Percentiles rank a stretch among this genome's conserved stretches.
These are phyloP conservation scores for Pachyrhizus erosus DNA, from an alignment of 306 rosid species.

Conservation along the genomic window DNA sequence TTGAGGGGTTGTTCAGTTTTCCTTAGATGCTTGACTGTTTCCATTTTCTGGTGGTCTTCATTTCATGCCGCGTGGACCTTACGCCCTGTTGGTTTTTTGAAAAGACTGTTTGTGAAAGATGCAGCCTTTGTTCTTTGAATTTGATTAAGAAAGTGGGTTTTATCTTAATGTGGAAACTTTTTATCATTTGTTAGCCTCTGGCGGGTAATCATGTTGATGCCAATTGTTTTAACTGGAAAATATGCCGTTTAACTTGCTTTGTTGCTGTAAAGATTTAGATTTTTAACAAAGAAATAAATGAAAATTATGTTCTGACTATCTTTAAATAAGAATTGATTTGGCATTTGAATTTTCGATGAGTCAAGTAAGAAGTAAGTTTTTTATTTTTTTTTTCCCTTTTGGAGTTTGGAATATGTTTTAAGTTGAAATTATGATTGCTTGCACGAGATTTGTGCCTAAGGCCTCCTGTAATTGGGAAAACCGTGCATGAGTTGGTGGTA, in stretches of 20 bases:
- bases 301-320: background rate
- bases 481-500: background rate
- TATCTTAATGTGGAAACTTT: background rate
- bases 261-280: background rate
- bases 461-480: slow-evolving; percentile 8
- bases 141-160: slow-evolving; percentile 27
- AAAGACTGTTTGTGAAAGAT: slow-evolving; percentile 24
- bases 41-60: background rate
- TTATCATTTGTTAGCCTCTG: background rate
- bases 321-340: slow-evolving; percentile 12
- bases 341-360: slow-evolving; percentile 18
- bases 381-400: background rate
- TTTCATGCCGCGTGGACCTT: slow-evolving; percentile 25
- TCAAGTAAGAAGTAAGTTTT: background rate
- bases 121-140: slow-evolving; percentile 18
- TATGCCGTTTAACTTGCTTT: background rate
- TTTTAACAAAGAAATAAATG: slow-evolving; percentile 4
- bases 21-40: background rate
- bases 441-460: background rate
- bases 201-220: background rate
- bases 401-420: slow-evolving; percentile 3
- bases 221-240: background rate
- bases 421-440: background rate
- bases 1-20: slow-evolving; percentile 33
- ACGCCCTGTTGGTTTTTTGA: slow-evolving; percentile 15